phyloP scores from a whole-genome alignment of 768 basidiomycete genomes.

The Crassisporium funariophilum region DNA sequence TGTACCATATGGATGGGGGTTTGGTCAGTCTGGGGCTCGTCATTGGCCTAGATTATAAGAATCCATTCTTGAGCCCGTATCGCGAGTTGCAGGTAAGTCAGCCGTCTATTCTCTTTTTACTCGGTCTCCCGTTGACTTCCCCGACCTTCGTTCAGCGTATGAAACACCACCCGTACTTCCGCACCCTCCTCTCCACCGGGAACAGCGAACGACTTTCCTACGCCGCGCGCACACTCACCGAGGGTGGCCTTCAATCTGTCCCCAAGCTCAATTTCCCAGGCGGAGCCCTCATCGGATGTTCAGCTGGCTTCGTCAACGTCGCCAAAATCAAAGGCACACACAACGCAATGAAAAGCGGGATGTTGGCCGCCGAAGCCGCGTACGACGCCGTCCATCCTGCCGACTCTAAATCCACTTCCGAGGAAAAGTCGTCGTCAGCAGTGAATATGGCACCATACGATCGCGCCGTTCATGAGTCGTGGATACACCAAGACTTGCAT shows the following conservation, averaged over 20 bases:
- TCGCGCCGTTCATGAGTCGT: slow-evolving; percentile 66
- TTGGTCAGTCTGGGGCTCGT: slow-evolving; percentile 91
- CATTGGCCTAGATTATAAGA: slow-evolving; percentile 91
- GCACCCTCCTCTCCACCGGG: slow-evolving; percentile 72
- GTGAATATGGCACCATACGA: slow-evolving; percentile 79
- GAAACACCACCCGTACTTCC: slow-evolving; percentile 96
- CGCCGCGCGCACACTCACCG: slow-evolving; percentile 86
- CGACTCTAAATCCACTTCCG: slow-evolving; percentile 11
- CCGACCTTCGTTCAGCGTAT: slow-evolving; percentile 46
- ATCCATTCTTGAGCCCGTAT: slow-evolving; percentile 92
- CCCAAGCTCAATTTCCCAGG: slow-evolving; percentile 88
- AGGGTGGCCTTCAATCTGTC: slow-evolving; percentile 92
- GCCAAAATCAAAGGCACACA: slow-evolving; percentile 99
- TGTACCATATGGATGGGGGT: slow-evolving; percentile 94
- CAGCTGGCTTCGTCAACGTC: slow-evolving; percentile 94
- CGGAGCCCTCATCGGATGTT: slow-evolving; percentile 92
- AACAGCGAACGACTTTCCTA: slow-evolving; percentile 78
- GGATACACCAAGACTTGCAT: slow-evolving; percentile 83
- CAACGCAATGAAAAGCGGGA: slow-evolving; percentile 99
- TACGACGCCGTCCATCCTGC: slow-evolving; percentile 56
- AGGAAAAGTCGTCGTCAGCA: slow-evolving; percentile 19
- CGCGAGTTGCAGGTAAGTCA: slow-evolving; percentile 82
- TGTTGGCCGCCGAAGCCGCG: slow-evolving; percentile 92
- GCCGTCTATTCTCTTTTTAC: not conserved
- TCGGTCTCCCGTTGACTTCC: slow-evolving; percentile 1